These are phyloP conservation scores for Ascochyta lentis DNA, from an alignment of 2,329 filamentous ascomycete species.

Conservation along the genomic window DNA sequence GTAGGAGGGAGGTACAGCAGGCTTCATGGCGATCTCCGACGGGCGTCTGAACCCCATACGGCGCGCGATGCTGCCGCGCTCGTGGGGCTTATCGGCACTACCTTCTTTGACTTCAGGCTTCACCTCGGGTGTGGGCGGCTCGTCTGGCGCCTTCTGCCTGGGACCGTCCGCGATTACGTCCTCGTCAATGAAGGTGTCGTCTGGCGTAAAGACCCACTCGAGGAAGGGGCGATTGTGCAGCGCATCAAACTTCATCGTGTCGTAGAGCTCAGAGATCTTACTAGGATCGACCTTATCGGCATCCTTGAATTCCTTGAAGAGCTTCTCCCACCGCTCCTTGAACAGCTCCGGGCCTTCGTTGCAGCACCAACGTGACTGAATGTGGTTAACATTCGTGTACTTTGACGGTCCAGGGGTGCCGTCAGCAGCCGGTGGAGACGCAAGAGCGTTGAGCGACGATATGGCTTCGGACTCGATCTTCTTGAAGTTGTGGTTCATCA, in stretches of 20 bases:
- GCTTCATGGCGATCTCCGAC: slow-evolving; percentile 50
- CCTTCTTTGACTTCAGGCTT: slow-evolving; percentile 44
- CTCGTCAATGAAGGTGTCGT: slow-evolving; percentile 77
- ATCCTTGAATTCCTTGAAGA: slow-evolving; percentile 96
- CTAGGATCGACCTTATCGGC: slow-evolving; percentile 97
- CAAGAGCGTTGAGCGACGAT: slow-evolving; percentile 62
- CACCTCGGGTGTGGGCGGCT: slow-evolving; percentile 27
- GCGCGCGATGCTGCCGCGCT: slow-evolving; percentile 51
- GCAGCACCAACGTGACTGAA: slow-evolving; percentile 94
- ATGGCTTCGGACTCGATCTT: slow-evolving; percentile 74
- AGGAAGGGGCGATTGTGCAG: slow-evolving; percentile 95
- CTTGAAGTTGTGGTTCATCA: slow-evolving; percentile 93
- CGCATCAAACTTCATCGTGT: slow-evolving; percentile 99
- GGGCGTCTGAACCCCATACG: slow-evolving; percentile 61
- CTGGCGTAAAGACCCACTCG: slow-evolving; percentile 96
- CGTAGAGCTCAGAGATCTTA: slow-evolving; percentile 97
- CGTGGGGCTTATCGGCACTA: slow-evolving; percentile 47
- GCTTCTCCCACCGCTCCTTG: slow-evolving; percentile 96
- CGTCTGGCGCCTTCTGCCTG: slow-evolving; percentile 40
- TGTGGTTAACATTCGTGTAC: slow-evolving; percentile 51
- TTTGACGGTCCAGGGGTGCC: slow-evolving; percentile 50
- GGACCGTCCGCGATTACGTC: slow-evolving; percentile 45
- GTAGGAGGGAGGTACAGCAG: slow-evolving; percentile 37
- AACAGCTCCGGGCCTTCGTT: slow-evolving; percentile 95
- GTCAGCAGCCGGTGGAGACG: slow-evolving; percentile 31